phyloP scores from a whole-genome alignment of 192 early-diverging fungal species.

The Coemansia sp. region DNA sequence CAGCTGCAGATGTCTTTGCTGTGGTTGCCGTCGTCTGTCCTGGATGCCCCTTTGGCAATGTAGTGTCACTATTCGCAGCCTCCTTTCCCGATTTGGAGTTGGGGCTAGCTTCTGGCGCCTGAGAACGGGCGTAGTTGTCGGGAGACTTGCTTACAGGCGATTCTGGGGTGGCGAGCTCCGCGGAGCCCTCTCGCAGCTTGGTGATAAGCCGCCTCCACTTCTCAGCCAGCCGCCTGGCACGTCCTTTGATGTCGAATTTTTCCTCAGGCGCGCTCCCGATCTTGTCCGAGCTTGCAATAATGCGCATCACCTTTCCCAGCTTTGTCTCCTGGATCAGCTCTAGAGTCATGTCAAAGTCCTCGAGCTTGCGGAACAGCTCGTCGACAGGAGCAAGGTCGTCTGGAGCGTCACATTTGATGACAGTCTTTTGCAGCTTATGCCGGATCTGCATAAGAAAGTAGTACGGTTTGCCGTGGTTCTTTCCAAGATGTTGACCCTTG shows the following conservation, averaged over 20 bases:
- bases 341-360: conserved; percentile 49
- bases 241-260: conserved; percentile 47
- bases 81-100: background rate
- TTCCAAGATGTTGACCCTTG: conserved; percentile 30
- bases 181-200: conserved; percentile 35
- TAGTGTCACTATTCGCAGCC: background rate
- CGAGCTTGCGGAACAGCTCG: conserved; percentile 49
- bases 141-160: conserved; percentile 28
- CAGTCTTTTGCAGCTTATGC: conserved; percentile 52
- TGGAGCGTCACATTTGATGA: conserved; percentile 44
- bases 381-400: conserved; percentile 39
- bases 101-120: background rate
- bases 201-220: conserved; percentile 48
- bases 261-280: conserved; percentile 41
- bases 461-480: conserved; percentile 35
- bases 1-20: background rate
- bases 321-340: conserved; percentile 54
- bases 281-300: conserved; percentile 39
- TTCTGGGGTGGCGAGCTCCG: conserved; percentile 31
- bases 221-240: conserved; percentile 41
- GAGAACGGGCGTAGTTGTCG: background rate
- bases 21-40: background rate
- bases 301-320: conserved; percentile 55
- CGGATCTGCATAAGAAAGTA: conserved; percentile 51
- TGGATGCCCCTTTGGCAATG: background rate